phyloP scores from a whole-genome alignment of 1,139 yeast species.

The Schwanniomyces etchellsii region DNA sequence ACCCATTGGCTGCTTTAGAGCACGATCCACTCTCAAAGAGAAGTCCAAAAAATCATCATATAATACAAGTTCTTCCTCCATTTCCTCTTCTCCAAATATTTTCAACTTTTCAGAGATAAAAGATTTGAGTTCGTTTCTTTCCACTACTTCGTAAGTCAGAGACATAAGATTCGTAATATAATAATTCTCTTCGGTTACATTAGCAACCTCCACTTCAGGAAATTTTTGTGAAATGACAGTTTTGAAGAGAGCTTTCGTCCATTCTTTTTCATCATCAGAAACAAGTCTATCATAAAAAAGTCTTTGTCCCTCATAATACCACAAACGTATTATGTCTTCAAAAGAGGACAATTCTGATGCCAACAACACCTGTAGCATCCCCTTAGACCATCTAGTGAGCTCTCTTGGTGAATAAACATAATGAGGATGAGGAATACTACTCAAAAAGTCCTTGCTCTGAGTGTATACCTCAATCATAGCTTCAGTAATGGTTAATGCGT shows the following conservation, averaged over 20 bases:
- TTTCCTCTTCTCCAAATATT: conserved; percentile 73
- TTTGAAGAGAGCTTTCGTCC: conserved; percentile 46
- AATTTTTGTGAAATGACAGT: conserved; percentile 36
- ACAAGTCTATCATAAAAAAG: conserved; percentile 72
- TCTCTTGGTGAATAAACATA: conserved; percentile 89
- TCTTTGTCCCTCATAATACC: conserved; percentile 81
- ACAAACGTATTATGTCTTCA: conserved; percentile 50
- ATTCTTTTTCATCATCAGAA: conserved; percentile 37
- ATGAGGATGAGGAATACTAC: conserved; percentile 38
- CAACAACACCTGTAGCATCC: conserved; percentile 57
- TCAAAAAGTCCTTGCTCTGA: conserved; percentile 36
- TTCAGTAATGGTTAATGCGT: conserved; percentile 44
- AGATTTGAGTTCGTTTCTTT: conserved; percentile 37
- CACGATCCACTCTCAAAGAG: conserved; percentile 74
- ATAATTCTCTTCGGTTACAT: conserved; percentile 44
- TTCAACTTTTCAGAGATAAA: conserved; percentile 64
- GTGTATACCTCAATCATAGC: conserved; percentile 67
- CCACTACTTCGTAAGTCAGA: conserved; percentile 54
- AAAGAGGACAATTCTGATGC: conserved; percentile 29
- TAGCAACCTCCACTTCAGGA: conserved; percentile 36
- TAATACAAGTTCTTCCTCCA: conserved; percentile 55
- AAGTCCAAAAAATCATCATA: conserved; percentile 74
- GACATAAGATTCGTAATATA: conserved; percentile 74
- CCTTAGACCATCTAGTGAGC: conserved; percentile 81
- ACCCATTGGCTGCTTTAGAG: conserved; percentile 80